Evolutionary conservation across 768 basidiomycete genomes (phyloP), one percentile per base, ranked within the genome.

Genomic region (Mycena pura): DNA sequence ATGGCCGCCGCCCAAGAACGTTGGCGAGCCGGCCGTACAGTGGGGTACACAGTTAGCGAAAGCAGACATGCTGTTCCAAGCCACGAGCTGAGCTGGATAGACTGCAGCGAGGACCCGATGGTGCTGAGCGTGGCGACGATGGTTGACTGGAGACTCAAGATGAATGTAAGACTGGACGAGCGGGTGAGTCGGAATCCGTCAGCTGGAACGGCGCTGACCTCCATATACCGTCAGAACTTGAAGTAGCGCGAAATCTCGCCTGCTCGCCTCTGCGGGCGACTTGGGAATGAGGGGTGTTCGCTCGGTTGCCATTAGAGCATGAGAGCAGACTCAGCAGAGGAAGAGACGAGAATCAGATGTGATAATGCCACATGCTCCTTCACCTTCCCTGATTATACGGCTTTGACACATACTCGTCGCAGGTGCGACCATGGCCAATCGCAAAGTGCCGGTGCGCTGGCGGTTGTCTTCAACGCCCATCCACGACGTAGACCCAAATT

Each of bases 51-150:
- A 57, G 86, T 87, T 24, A 89, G 80, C 43, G 84, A 84, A 6
- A 89, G 81, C 60, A 89, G 74, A 70, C 88, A 88, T 5, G 86
- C 79, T 9, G 86, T 87, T 13, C 88, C 88, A 54, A 90, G 80
- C 71, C 89, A 88, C 0, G 85, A 85, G 19, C 86, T 79, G 32
- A 84, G 79, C 57, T 81, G 79, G 32, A 81, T 81, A 65, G 82
- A 81, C 69, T 81, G 75, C 68, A 87, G 85, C 61, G 83, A 79
- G 55, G 83, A 85, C 31, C 87, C 87, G 57, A 88, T 87, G 46
- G 86, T 84, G 6, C 80, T 74, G 44, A 88, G 77, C 0, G 86
- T 88, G 3, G 87, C 87, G 36, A 88, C 86, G 69, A 86, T 83
- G 0, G 86, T 87, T 48, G 82, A 83, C 50, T 67, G 60, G 34